A percentile compares a stretch with the other conserved stretches of the same genome.
phyloP scores from a whole-genome alignment of 1,284 basidiomycete species.

The Ustilago cynodontis region DNA sequence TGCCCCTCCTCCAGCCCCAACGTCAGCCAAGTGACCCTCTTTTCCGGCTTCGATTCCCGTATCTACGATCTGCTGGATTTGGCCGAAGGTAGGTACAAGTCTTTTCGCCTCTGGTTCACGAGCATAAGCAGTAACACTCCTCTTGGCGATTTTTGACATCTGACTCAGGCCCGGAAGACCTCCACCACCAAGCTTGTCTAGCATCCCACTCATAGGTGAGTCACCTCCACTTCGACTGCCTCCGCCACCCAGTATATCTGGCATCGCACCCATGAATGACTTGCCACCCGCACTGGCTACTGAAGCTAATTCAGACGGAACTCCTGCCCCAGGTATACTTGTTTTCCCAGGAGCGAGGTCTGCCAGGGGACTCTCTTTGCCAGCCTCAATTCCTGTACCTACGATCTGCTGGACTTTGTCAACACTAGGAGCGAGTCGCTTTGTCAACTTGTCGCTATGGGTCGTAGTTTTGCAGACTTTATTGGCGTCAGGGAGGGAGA shows the following conservation, averaged over 20 bases:
- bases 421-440: conserved; percentile 2
- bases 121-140: too few species aligned
- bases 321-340: background rate
- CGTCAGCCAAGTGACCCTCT: background rate
- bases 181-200: background rate
- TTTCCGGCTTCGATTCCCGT: conserved; percentile 7
- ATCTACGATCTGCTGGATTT: conserved; percentile 4
- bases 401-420: conserved; percentile 15
- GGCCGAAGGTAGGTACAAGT: background rate
- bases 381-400: conserved; percentile 8
- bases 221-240: background rate
- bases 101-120: background rate
- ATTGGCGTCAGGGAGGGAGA: background rate
- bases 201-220: background rate
- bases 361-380: background rate
- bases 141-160: too few species aligned
- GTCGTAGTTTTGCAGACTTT: background rate
- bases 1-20: background rate
- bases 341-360: too few species aligned
- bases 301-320: too few species aligned
- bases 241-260: too few species aligned
- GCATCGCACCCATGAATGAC: background rate
- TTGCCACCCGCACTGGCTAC: background rate
- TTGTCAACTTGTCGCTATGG: background rate
- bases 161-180: background rate